Base-by-base conservation (phyloP, 805 yeast genomes). In the Suhomyces pyralidae region DNA sequence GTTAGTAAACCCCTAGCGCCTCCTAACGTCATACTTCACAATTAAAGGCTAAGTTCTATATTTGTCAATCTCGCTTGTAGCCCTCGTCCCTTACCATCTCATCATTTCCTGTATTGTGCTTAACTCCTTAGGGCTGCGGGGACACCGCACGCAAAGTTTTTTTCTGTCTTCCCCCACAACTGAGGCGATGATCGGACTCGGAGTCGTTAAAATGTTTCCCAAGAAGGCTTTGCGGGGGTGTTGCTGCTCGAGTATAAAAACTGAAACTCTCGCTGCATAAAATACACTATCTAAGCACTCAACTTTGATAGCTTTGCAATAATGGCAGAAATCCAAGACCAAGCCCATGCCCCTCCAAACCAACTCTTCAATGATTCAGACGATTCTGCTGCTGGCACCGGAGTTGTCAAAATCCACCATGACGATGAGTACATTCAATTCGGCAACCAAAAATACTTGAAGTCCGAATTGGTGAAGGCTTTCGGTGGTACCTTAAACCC, bases 401-500 rank as follows among this genome's bases (percentile, higher is more conserved):
- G n/a, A 34, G 19, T 47, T 22, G 20, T 44, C 30, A 24, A 69
- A 48, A 67, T 74, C 34, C 58, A 57, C 17, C 64, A 71, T 51
- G 86, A 84, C 60, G 83, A 83, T 42, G 86, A 86, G 45, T 84
- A 82, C 64, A 76, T 90, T 52, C 82, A 76, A 56, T 81, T 90
- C 58, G 97, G 96, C 3, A 79, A 83, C 61, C 84, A 86, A 56
- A 84, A 81, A 66, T 90, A 86, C 55, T 75, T 82, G 51, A 81
- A 78, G 59, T 67, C 76, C 49, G 92, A 87, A 48, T 74, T 87
- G 52, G 70, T 74, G 49, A 69, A 69, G 24, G 93, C 93, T 2
- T 87, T 87, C 58, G 97, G 96, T 68, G 97, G 97, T 84, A 78
- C 87, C 17, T 72, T 88, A 65, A 84, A 84, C 58, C 90, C 94